phyloP scores from a whole-genome alignment of 768 basidiomycete genomes.

The Sutorius australiensis region DNA sequence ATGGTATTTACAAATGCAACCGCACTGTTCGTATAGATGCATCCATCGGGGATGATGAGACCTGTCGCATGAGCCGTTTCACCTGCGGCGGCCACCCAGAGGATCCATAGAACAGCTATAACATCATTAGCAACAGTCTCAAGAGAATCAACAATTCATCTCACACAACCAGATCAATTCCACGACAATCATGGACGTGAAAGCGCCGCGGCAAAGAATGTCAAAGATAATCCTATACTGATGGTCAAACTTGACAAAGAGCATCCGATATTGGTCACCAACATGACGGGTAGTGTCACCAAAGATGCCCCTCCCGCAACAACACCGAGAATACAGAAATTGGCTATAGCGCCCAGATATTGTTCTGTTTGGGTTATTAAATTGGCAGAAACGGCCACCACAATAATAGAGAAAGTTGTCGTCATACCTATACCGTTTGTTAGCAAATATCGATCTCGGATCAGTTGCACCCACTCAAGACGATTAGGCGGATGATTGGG shows the following conservation, averaged over 20 bases:
- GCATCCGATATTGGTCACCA: neutral
- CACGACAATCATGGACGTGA: conserved; percentile 37
- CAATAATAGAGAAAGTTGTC: conserved; percentile 29
- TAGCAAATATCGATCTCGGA: neutral
- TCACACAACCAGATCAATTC: conserved; percentile 38
- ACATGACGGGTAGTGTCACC: conserved; percentile 31
- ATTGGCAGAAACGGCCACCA: conserved; percentile 27
- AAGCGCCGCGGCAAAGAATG: conserved; percentile 32
- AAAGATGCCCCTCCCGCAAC: conserved; percentile 28
- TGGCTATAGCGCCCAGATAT: conserved; percentile 7
- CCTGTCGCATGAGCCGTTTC: conserved; percentile 15
- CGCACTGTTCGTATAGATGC: conserved; percentile 7
- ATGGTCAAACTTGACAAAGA: conserved; percentile 1
- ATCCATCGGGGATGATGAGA: conserved; percentile 9
- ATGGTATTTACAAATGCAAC: neutral
- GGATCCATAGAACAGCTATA: conserved; percentile 33
- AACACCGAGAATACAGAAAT: conserved; percentile 29
- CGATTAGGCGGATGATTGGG: conserved; percentile 12
- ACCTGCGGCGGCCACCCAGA: conserved; percentile 39
- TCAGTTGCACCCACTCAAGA: conserved; percentile 19
- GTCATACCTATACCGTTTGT: conserved; percentile 12
- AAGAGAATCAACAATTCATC: conserved; percentile 2
- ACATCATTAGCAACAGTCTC: neutral
- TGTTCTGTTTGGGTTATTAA: conserved; percentile 21
- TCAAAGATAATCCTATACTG: conserved; percentile 35